Evolutionary conservation across 2,329 filamentous ascomycete species (phyloP), one percentile per base, ranked within the genome.

Genomic region (Metarhizium humberi): DNA sequence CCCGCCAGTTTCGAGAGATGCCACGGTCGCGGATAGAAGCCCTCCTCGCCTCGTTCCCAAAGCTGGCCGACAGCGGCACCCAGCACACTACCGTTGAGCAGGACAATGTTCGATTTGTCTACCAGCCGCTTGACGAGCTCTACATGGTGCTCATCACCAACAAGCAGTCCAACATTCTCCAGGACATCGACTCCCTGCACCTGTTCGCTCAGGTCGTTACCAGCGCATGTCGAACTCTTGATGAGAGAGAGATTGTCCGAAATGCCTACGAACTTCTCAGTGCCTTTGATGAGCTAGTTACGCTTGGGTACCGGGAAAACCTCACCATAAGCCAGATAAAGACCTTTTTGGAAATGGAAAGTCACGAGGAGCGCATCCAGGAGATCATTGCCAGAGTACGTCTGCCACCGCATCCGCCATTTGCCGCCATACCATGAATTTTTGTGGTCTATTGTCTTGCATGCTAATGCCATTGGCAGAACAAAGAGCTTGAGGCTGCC

Each of bases 131-230:
- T 61, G 95, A 99, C 75, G 95, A 99, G 78, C 86, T 99, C 61
- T 99, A 99, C 82, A 97, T 99, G 84, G 92, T 99, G 62, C 85
- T 99, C 67, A 97, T 99, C 75, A 99, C 95, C 72, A 99, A 99
- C 79, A 88, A 91, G 66, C 94, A 97, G 78, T 97, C 92, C 73
- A 99, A 99, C 75, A 99, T 99, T 64, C 82, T 99, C 52, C 94
- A 99, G 76, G 94, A 99, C 73, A 99, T 99, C 72, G 94, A 97
- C 75, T 96, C 94, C 57, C 82, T 99, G 58, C 95, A 99, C 72
- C 82, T 99, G 20, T 99, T 99, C 70, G 92, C 92, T 57, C 94
- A 99, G 76, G 92, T 99, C 16, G 94, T 96, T 55, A 90, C 89
- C 57, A 96, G 89, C 73, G 92, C 95, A 67, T 99, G 94, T 84